phyloP scores from a whole-genome alignment of 1,139 yeast genomes.

The Casaregolazyma lundiana region DNA sequence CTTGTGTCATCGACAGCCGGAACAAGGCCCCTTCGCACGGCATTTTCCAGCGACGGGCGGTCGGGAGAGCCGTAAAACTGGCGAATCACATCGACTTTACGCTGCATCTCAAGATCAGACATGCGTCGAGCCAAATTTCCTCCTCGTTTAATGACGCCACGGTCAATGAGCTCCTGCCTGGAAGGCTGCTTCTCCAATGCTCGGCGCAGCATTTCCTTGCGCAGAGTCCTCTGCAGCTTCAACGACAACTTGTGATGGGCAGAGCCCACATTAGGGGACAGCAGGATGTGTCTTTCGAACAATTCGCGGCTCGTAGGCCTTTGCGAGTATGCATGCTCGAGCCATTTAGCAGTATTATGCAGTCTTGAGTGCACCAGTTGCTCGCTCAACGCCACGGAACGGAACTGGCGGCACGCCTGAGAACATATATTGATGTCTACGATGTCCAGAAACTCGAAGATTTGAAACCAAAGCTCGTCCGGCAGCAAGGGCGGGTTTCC shows the following conservation, averaged over 20 bases:
- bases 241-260: slow-evolving; percentile 21
- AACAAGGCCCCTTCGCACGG: slow-evolving; percentile 21
- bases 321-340: slow-evolving; percentile 17
- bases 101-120: slow-evolving; percentile 23
- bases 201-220: slow-evolving; percentile 23
- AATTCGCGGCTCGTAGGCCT: slow-evolving; percentile 27
- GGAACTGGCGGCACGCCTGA: slow-evolving; percentile 20
- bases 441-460: slow-evolving; percentile 26
- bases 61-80: slow-evolving; percentile 21
- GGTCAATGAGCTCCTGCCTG: slow-evolving; percentile 21
- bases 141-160: slow-evolving; percentile 24
- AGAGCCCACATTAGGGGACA: slow-evolving; percentile 23
- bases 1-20: slow-evolving; percentile 14
- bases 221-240: slow-evolving; percentile 24
- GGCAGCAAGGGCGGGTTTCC: slow-evolving; percentile 19
- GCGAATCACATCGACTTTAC: slow-evolving; percentile 20
- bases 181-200: slow-evolving; percentile 25
- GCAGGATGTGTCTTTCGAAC: slow-evolving; percentile 25
- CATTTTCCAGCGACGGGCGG: slow-evolving; percentile 24
- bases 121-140: slow-evolving; percentile 22
- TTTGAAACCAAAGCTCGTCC: slow-evolving; percentile 24
- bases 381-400: slow-evolving; percentile 25
- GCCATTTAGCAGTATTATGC: slow-evolving; percentile 21
- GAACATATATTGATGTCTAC: slow-evolving; percentile 25
- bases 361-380: slow-evolving; percentile 22